Percentiles rank a stretch among this genome's conserved stretches.
Conservation (phyloP, 202 grass and related monocot species). For the Bolboschoenoplectus hybrid region DNA sequence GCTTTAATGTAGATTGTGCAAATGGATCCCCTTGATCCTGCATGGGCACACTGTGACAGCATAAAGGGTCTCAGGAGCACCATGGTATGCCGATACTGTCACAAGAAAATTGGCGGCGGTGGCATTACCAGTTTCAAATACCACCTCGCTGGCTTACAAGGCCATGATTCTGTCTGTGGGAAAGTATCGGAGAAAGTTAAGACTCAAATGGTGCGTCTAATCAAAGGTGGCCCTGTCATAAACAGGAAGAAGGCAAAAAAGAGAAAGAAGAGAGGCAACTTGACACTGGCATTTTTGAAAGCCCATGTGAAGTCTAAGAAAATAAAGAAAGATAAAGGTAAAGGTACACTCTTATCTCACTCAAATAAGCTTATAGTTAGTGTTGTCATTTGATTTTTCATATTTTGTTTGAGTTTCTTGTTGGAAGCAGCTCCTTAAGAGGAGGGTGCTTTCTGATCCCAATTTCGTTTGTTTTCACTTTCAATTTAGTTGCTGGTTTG, state of each 20-base stretch:
- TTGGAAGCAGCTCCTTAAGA: background rate
- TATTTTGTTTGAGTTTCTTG: constrained; percentile 11
- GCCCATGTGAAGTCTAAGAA: constrained; percentile 25
- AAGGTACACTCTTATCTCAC: background rate
- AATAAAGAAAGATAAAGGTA: constrained; percentile 21
- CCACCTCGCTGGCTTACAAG: constrained; percentile 22
- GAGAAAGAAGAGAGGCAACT: background rate
- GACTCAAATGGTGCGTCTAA: background rate
- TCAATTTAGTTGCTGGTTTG: background rate
- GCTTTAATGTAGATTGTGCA: background rate
- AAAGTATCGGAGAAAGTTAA: constrained; percentile 20
- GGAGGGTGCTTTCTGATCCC: background rate
- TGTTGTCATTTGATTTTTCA: constrained; percentile 16
- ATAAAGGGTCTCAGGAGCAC: background rate
- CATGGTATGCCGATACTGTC: constrained; percentile 28
- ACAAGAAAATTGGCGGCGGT: background rate
- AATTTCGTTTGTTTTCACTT: background rate
- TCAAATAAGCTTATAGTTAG: background rate
- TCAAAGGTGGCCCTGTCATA: background rate
- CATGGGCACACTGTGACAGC: constrained; percentile 34
- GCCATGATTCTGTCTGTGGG: background rate
- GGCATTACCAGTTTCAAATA: constrained; percentile 28
- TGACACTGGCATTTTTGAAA: constrained; percentile 11
- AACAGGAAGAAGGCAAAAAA: constrained; percentile 3
- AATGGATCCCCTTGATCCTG: constrained; percentile 34